Evolutionary conservation across 495 filamentous ascomycete genomes (phyloP), one percentile per base, ranked within the genome.

Genomic region (Penicillium verhagenii): DNA sequence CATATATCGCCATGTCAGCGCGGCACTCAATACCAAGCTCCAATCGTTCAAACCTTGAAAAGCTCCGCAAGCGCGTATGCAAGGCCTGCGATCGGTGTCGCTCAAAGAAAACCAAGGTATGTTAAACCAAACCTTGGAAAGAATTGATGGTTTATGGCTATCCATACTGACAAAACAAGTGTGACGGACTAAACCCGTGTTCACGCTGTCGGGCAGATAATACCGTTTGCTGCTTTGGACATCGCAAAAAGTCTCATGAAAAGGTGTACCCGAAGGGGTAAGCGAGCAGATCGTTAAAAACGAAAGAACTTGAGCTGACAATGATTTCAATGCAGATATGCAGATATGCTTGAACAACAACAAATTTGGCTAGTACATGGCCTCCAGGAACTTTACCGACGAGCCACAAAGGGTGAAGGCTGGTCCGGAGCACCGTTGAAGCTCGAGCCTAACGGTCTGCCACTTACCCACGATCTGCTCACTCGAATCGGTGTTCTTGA

Each of bases 301-400:
- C 10, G 26, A 28, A 28, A 9, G 10, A 9, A 28, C 10, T 9
- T 9, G 10, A 28, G 26, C 26, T 28, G 1, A 28, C 10, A 3
- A 28, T 9, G 10, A 28, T 9, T 28, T 14, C 25, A 47, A 53
- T 58, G 37, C 48, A 86, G 83, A 63, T 87, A 86, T 54, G 84
- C 86, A 28, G 85, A 88, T 59, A 85, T 87, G 80, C 79, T 88
- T n/a, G 85, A 88, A 56, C 82, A 86, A 57, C 84, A 88, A 71
- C 84, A 86, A 69, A 61, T 67, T 8, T 85, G 85, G 69, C 73
- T 88, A 3, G 83, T 86, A 42, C 66, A 82, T 31, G 83, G 77
- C 24, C 71, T 87, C 2, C 81, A 83, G 57, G 79, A 86, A 66
- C 60, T 86, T 31, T 88, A 87, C 62, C 72, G 72, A 44, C 80